Percentiles rank a stretch among this genome's conserved stretches.
These are phyloP conservation scores for Cladosporium halotolerans DNA, from an alignment of 2,329 filamentous ascomycete species.

Conservation along the genomic window DNA sequence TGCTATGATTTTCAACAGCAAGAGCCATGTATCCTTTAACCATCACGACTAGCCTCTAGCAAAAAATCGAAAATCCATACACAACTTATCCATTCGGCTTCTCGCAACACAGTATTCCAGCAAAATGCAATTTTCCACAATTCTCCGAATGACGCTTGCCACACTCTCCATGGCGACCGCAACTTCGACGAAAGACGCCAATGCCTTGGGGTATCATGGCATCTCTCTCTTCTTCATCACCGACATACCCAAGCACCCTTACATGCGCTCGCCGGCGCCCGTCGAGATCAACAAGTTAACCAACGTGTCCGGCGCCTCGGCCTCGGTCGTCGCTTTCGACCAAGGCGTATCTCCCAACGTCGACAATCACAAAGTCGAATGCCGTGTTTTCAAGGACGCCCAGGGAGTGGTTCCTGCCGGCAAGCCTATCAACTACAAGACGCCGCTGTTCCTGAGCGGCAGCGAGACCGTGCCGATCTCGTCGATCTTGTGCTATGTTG, in stretches of 20 bases:
- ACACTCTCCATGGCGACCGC: background rate
- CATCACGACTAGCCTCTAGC: too few species aligned
- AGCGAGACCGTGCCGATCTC: background rate
- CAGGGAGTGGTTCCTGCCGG: slow-evolving; percentile 12
- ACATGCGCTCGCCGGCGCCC: slow-evolving; percentile 14
- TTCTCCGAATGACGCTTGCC: background rate
- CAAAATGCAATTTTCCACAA: too few species aligned
- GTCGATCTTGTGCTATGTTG: background rate
- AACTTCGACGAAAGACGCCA: background rate
- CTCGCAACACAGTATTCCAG: too few species aligned
- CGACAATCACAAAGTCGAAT: slow-evolving; percentile 15
- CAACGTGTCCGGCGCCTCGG: slow-evolving; percentile 3
- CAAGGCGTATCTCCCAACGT: slow-evolving; percentile 4
- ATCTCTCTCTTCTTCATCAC: slow-evolving; percentile 11
- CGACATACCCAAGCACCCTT: slow-evolving; percentile 8
- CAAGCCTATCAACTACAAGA: slow-evolving; percentile 21
- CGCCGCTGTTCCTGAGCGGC: background rate
- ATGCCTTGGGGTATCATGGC: slow-evolving; percentile 13
- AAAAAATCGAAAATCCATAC: too few species aligned
- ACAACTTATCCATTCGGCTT: too few species aligned
- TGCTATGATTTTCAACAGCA: too few species aligned
- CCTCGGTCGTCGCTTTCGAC: slow-evolving; percentile 14
- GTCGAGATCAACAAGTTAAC: slow-evolving; percentile 15
- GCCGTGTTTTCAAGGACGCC: slow-evolving; percentile 16
- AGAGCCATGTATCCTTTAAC: too few species aligned